Evolutionary conservation across 2,329 filamentous ascomycete genomes (phyloP), one percentile per base, ranked within the genome.

Genomic region (Colletotrichum ledebouriae): DNA sequence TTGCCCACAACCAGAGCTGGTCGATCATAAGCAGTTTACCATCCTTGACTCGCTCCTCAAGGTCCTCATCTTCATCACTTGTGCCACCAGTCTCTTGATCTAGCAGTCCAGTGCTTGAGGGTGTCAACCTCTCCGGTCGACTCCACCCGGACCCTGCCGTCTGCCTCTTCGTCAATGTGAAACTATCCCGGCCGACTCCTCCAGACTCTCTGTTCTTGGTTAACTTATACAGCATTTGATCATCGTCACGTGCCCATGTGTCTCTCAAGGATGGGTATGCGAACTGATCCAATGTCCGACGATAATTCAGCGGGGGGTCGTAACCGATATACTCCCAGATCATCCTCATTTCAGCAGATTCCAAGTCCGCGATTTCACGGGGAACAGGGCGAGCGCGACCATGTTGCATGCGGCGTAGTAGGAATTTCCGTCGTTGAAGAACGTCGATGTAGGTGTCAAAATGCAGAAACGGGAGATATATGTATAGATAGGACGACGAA

Each of bases 201-300:
- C 39, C 17, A 12, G 73, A 73, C 1, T 72, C 64, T 2, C 83
- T 76, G 63, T 85, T 79, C 71, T 87, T 89, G 2, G 87, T 89
- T 2, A 90, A 78, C 71, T 91, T 91, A 75, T 90, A 91, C 6
- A 91, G 77, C 86, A 91, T 90, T 74, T 91, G 89, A 47, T 91
- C 89, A 49, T 89, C 87, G 47, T 91, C 89, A 17, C 89, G 79
- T 0, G 87, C 85, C 47, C 86, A 78, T 0, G 89, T 90, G 39
- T 90, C 88, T 10, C 84, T 79, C 0, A 91, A 78, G 2, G 86
- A 87, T 0, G 88, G 88, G 61, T 90, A 90, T 0, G 86, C 87
- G 63, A 85, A 91, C 71, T 91, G 88, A 66, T 91, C 89, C 5
- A 91, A 73, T 0, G 89, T 90, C 6, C 89, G 82, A 1, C 89